A percentile compares a stretch with the other conserved stretches of the same genome.
Conservation (phyloP, 169 alveolate species). For the Eimeria acervulina region DNA sequence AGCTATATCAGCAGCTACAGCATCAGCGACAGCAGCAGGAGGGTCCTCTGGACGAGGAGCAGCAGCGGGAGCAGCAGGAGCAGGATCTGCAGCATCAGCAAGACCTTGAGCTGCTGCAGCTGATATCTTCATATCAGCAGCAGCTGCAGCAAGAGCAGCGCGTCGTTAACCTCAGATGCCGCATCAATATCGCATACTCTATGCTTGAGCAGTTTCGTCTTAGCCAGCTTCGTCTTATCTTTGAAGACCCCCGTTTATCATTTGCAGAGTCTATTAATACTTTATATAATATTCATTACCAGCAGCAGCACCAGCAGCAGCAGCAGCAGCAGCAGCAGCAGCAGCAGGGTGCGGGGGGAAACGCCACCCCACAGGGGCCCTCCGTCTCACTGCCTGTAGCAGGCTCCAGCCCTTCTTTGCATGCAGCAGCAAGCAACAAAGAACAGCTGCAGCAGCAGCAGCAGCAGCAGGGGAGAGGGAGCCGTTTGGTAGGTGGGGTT, state of each 20-base stretch:
- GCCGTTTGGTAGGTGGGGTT: not conserved
- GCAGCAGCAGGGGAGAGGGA: not conserved
- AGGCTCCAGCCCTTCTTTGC: too few species aligned
- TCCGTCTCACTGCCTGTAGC: too few species aligned
- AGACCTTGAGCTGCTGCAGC: not conserved
- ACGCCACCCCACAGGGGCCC: too few species aligned
- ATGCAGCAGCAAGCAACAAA: not conserved
- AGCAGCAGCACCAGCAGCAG: constrained; percentile 10
- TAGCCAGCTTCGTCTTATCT: not conserved
- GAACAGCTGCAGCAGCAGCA: not conserved
- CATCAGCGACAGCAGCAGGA: too few species aligned
- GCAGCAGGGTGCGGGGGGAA: not conserved
- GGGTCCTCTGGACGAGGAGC: too few species aligned
- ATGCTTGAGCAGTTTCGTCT: too few species aligned
- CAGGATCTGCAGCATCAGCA: not conserved
- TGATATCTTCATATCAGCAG: too few species aligned
- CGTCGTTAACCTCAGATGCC: too few species aligned
- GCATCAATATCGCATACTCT: too few species aligned
- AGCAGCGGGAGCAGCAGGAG: too few species aligned
- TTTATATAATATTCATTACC: not conserved
- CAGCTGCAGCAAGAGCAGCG: too few species aligned
- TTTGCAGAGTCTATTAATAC: not conserved
- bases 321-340: constrained; percentile 70
- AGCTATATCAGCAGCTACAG: too few species aligned
- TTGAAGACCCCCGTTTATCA: constrained; percentile 56